A percentile compares a stretch with the other conserved stretches of the same genome.
Evolutionary conservation across 2,329 filamentous ascomycete genomes (phyloP).

Genomic region (Keithomyces neogunnii): DNA sequence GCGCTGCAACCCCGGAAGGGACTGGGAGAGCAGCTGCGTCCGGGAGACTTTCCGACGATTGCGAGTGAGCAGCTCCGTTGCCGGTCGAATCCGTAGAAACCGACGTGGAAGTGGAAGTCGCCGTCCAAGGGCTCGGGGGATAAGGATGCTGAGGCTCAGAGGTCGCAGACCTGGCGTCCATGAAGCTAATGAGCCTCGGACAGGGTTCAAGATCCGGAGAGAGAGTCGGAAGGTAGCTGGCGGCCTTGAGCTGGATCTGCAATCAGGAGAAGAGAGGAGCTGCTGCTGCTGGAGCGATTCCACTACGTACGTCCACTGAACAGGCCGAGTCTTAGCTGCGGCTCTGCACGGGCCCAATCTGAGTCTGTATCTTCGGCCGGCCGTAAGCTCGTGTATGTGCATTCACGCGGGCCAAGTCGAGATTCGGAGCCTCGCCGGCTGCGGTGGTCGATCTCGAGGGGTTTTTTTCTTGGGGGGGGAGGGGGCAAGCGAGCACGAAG

Average conservation of each 20-base stretch:
- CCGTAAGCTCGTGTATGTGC: conserved; percentile 1
- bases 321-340: background rate
- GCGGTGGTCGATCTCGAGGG: background rate
- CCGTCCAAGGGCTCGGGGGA: conserved; percentile 22
- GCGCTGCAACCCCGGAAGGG: conserved; percentile 17
- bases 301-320: background rate
- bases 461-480: background rate
- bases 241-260: background rate
- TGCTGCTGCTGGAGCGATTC: background rate
- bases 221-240: background rate
- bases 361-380: background rate
- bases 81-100: conserved; percentile 15
- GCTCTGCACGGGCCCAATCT: background rate
- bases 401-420: conserved; percentile 2
- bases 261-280: background rate
- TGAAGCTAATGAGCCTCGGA: conserved; percentile 21
- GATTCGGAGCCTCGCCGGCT: background rate
- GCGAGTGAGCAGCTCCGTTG: conserved; percentile 17
- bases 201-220: background rate
- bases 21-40: conserved; percentile 15
- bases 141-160: conserved; percentile 31
- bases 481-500: too few relatives aligned
- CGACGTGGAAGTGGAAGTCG: conserved; percentile 18
- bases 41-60: conserved; percentile 20
- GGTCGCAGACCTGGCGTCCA: conserved; percentile 29